Evolutionary conservation across 2,329 filamentous ascomycete species (phyloP), one percentile per base, ranked within the genome.

Genomic region (Bipolaris sorokiniana): DNA sequence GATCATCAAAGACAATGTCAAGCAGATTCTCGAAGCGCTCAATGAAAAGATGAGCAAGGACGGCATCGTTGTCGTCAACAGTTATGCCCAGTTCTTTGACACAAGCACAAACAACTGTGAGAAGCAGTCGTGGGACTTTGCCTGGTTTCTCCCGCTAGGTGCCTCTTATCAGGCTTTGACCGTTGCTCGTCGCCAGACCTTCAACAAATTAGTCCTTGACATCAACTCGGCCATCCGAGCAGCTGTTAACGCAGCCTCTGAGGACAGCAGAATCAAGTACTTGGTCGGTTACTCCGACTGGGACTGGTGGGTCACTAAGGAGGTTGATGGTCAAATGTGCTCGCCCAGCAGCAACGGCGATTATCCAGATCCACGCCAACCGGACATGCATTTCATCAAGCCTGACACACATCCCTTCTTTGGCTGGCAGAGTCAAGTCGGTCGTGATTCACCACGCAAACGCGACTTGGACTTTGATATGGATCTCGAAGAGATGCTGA

Each of bases 311-410:
- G 52, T 55, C 10, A 50, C 46, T 6, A 31, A 20, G 6, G 52
- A 23, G 20, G 16, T 50, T 20, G 46, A 55, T 13, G 46, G 28
- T 46, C 40, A 37, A 5, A 55, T 55, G 46, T 55, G 52, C 40
- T 55, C 46, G 22, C 52, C 52, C 6, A 55, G 46, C 4, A 50
- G 46, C 46, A 50, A 55, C 4, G 52, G 52, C 38, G 46, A 55
- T 37, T 55, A 55, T 6, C 52, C 52, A 5, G 46, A 50, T 5
- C n/a, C 13, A 11, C 45, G 50, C 3, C 38, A 55, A 7, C 46
- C 52, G 5, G 4, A 55, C 38, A 55, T 55, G 52, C 52, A 55
- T 11, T 55, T 55, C 16, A 55, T 55, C 52, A 55, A 55, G 52
- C 46, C 52, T 5, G 46, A 55, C 20, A 50, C 46, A 7, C 46